These are phyloP conservation scores for Candida hungchunana DNA, from an alignment of 805 yeast species.

Conservation along the genomic window DNA sequence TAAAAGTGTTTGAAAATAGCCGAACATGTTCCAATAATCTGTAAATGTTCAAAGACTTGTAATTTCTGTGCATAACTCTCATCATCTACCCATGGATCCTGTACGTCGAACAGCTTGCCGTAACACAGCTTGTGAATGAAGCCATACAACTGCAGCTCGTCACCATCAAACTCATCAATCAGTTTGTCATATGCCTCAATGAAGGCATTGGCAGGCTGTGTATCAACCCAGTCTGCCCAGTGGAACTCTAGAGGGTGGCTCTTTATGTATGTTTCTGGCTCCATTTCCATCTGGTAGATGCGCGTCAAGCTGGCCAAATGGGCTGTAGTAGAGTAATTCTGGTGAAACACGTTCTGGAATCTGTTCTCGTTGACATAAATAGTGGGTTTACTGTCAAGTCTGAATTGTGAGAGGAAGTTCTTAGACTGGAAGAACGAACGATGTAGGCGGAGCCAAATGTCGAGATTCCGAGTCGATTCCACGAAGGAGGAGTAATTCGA, in stretches of 20 bases:
- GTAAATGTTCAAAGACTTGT: constrained; percentile 25
- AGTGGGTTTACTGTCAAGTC: constrained; percentile 4
- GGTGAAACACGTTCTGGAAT: constrained; percentile 12
- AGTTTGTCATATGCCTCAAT: constrained; percentile 26
- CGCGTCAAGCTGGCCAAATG: constrained; percentile 9
- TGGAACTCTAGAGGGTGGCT: constrained; percentile 21
- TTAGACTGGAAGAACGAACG: constrained; percentile 20
- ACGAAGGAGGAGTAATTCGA: constrained; percentile 21
- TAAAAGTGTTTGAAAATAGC: constrained; percentile 26
- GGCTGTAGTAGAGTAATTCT: constrained; percentile 20
- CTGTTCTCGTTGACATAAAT: constrained; percentile 7
- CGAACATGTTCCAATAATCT: constrained; percentile 27
- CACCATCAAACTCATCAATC: constrained; percentile 7
- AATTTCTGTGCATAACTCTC: constrained; percentile 14
- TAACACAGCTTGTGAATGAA: constrained; percentile 20
- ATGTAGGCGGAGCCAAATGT: constrained; percentile 17
- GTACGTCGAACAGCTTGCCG: constrained; percentile 17
- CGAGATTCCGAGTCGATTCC: constrained; percentile 17
- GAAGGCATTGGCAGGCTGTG: constrained; percentile 26
- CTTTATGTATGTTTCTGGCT: constrained; percentile 17
- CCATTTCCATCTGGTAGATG: constrained; percentile 10
- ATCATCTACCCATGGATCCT: constrained; percentile 26
- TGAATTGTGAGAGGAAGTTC: constrained; percentile 20
- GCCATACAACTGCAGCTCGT: constrained; percentile 4
- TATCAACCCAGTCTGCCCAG: constrained; percentile 33